Conservation (phyloP, 2,329 filamentous ascomycete genomes). For the Sporothrix curviconia region DNA sequence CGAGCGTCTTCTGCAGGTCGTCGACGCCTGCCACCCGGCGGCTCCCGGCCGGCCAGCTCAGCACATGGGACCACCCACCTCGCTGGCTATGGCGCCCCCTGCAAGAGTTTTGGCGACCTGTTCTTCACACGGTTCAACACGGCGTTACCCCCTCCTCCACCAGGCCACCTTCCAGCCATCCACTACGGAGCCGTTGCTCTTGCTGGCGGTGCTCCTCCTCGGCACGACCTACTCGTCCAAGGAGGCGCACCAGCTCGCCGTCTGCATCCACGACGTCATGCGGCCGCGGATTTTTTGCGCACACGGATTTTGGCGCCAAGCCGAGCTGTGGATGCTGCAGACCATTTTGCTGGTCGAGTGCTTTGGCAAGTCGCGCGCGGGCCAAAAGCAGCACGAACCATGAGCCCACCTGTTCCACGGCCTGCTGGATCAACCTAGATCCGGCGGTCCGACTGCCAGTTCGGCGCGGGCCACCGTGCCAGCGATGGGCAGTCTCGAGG, state of each 20-base stretch:
- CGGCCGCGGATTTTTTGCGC: slow-evolving; percentile 18
- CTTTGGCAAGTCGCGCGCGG: slow-evolving; percentile 19
- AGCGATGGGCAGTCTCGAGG: too few species aligned
- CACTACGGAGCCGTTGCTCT: slow-evolving; percentile 13
- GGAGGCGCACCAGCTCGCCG: slow-evolving; percentile 18
- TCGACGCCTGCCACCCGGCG: background rate
- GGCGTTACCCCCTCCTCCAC: slow-evolving; percentile 18
- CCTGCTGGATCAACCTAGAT: slow-evolving; percentile 19
- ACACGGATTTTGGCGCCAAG: slow-evolving; percentile 15
- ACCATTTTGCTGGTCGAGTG: slow-evolving; percentile 18
- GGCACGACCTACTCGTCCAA: slow-evolving; percentile 18
- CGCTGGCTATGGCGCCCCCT: slow-evolving; percentile 8
- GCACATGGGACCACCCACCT: background rate
- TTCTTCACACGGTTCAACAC: slow-evolving; percentile 16
- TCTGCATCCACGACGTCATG: slow-evolving; percentile 20
- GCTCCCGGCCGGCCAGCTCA: background rate
- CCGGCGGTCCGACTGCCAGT: slow-evolving; percentile 19
- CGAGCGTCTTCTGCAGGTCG: background rate
- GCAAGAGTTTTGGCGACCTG: slow-evolving; percentile 13
- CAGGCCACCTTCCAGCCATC: slow-evolving; percentile 6
- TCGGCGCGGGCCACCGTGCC: slow-evolving; percentile 6
- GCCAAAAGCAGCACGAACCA: slow-evolving; percentile 21
- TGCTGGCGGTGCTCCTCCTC: slow-evolving; percentile 15
- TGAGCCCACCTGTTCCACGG: slow-evolving; percentile 21
- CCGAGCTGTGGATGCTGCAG: slow-evolving; percentile 18